phyloP scores from a whole-genome alignment of 768 basidiomycete species.

The Boletus patriciae region DNA sequence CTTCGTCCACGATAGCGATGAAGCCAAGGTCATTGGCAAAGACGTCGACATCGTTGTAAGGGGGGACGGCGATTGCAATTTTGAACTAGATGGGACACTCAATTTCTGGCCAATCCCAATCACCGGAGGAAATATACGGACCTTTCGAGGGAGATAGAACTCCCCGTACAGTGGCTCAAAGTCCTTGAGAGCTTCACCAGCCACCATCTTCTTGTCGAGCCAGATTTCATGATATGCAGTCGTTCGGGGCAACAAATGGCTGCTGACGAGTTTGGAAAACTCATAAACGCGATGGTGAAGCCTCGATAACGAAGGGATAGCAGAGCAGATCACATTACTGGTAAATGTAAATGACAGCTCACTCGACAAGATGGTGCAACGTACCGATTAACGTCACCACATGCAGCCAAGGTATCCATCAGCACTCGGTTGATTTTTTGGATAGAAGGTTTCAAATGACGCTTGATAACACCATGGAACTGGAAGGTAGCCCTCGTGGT shows the following conservation, averaged over 20 bases:
- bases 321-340: constrained; percentile 89
- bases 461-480: constrained; percentile 98
- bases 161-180: constrained; percentile 97
- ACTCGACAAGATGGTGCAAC: constrained; percentile 13
- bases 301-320: constrained; percentile 86
- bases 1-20: constrained; percentile 83
- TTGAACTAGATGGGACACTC: constrained; percentile 68
- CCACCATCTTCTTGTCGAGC: constrained; percentile 96
- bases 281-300: constrained; percentile 81
- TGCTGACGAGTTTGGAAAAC: constrained; percentile 82
- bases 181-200: constrained; percentile 91
- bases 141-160: constrained; percentile 95
- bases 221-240: constrained; percentile 98
- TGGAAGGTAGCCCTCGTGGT: constrained; percentile 99
- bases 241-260: constrained; percentile 84
- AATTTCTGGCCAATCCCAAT: not conserved
- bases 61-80: constrained; percentile 93
- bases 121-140: constrained; percentile 32
- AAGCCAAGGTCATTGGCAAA: constrained; percentile 96
- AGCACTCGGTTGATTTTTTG: constrained; percentile 91
- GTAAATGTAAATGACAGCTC: constrained; percentile 5
- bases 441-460: constrained; percentile 92
- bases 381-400: constrained; percentile 95
- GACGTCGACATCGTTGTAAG: constrained; percentile 94
- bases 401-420: constrained; percentile 95